Evolutionary conservation across 352 stramenopile genomes (phyloP), one percentile per base, ranked within the genome.

Genomic region (Phytophthora uliginosa): DNA sequence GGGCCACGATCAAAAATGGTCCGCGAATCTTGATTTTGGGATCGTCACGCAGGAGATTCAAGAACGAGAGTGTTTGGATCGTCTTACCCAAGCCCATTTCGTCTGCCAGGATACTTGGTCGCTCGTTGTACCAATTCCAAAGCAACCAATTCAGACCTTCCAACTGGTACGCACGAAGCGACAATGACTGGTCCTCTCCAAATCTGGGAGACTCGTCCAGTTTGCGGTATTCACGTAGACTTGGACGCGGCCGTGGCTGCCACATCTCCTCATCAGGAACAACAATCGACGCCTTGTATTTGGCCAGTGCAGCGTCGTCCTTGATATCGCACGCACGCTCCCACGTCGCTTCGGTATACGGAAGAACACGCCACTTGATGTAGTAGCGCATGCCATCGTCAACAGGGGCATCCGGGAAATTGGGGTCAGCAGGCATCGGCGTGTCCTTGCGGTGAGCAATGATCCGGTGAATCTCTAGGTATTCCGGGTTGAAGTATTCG

Each of bases 1-100:
- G 98, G 10, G 98, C 98, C 12, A 99, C 95, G 26, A 99, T 95
- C 7, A 99, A 87, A 74, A 99, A 99, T 15, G 98, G 98, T 7
- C 97, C 96, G 3, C 89, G 88, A n/a, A 88, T 92, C 64, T 95
- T 83, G 33, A 95, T 98, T 56, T 98, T 90, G 33, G 98, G 84
- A 59, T 95, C 89, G 57, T 91, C 88, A 6, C 96, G 86, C 47
- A 99, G 78, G 9, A 98, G 86, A 63, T 99, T 92, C 28, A 99
- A 76, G 74, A 99, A 99, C 4, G 96, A 83, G 3, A 97, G 79
- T 12, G 91, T 97, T 76, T 97, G 91, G 65, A 98, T 97, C 18
- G 94, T 98, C 81, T 98, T 98, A 42, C 94, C 94, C 20, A 99
- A 80, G 20, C 97, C 92, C 92, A 97, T 97, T 63, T 97, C 92